A percentile compares a stretch with the other conserved stretches of the same genome.
phyloP scores from a whole-genome alignment of 1,284 basidiomycete species.

The Puccinia horiana region DNA sequence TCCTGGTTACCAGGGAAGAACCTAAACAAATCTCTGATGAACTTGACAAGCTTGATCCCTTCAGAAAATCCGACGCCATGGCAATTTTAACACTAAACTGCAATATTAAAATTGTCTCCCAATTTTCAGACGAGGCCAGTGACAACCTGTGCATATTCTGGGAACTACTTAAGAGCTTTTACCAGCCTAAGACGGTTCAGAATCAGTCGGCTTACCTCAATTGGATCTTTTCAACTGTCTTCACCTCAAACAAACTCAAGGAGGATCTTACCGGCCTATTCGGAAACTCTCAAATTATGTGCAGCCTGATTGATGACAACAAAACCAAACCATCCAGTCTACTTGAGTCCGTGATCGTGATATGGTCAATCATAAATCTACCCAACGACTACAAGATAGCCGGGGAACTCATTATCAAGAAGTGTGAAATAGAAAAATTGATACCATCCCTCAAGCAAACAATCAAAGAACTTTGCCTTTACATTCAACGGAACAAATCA shows the following conservation, averaged over 20 bases:
- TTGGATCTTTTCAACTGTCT: neutral
- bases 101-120: neutral
- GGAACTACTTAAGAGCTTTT: neutral
- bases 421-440: neutral
- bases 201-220: slow-evolving; percentile 16
- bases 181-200: too few species aligned
- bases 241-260: neutral
- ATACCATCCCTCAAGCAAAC: neutral
- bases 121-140: neutral
- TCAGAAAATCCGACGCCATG: neutral
- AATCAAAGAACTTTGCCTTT: neutral
- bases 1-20: neutral
- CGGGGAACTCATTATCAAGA: neutral
- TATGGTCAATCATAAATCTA: neutral
- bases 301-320: neutral
- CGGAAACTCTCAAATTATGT: neutral
- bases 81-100: too few species aligned
- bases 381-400: neutral
- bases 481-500: neutral
- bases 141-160: neutral
- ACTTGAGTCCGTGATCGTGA: slow-evolving; percentile 3
- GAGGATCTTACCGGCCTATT: neutral
- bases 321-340: neutral
- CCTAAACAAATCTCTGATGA: neutral
- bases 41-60: neutral